Evolutionary conservation across 371 early-diverging fungal species (phyloP), one percentile per base, ranked within the genome.

Genomic region (Thermomucor indicae-seudaticae): DNA sequence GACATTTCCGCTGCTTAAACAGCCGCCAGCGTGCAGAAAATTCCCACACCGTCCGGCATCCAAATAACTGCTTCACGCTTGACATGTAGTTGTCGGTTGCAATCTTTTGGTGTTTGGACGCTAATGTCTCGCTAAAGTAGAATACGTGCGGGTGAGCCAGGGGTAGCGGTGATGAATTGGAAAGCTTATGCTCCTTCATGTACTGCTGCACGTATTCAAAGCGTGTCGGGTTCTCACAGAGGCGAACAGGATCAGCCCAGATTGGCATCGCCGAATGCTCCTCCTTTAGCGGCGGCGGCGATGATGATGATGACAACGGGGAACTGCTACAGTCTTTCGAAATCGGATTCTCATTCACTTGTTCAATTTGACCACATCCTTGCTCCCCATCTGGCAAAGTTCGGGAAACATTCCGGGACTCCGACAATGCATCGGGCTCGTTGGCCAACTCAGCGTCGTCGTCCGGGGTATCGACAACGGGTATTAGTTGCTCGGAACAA

Each of bases 21-120:
- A 55, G 50, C 19, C 80, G 73, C 82, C 82, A 81, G 1, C 75
- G 67, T 3, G 77, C 56, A 2, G 72, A 63, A 51, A 81, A 81
- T 14, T 76, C 62, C 64, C 75, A 75, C 2, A 78, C 80, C 0
- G 79, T 76, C 28, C 65, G 65, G 30, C 77, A 78, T 8, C 63
- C 47, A 54, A 79, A 81, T 25, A 81, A 28, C 0, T 64, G 62
- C 25, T 70, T 67, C 14, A 81, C 73, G 6, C 72, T 58, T 2
- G 71, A 60, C 19, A 74, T 64, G 35, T 81, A 81, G 12, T 67
- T 58, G 41, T 58, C 57, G 5, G 44, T 29, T 23, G 51, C 34
- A 10, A 42, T 52, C 42, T 65, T 57, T 30, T 65, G 62, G 14
- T 61, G 58, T 46, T 71, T 65, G 44, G 71, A 59, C 2, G 58